Evolutionary conservation across 108 stramenopile genomes (phyloP).

Genomic region (Nitzschia sp.): DNA sequence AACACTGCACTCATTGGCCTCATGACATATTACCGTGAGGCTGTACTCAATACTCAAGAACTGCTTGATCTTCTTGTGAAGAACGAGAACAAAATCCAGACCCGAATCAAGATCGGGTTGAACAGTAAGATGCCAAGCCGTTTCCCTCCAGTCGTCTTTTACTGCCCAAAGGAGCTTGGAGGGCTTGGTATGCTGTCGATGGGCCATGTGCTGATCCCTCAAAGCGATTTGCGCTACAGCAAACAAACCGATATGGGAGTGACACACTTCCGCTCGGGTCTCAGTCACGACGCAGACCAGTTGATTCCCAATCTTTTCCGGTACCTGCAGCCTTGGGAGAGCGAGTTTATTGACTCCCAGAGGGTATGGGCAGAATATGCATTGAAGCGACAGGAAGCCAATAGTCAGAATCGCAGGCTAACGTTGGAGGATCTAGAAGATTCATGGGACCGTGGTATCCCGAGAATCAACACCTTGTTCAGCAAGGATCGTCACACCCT

Average conservation of each 20-base stretch:
- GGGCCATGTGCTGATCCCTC: constrained; percentile 99
- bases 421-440: constrained; percentile 99
- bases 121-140: constrained; percentile 99
- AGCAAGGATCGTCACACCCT: constrained; percentile 95
- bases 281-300: constrained; percentile 98
- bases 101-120: constrained; percentile 98
- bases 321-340: constrained; percentile 99
- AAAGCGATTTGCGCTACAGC: constrained; percentile 97
- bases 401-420: constrained; percentile 96
- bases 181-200: constrained; percentile 99
- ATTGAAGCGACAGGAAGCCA: constrained; percentile 98
- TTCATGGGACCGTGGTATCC: constrained; percentile 99
- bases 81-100: constrained; percentile 99
- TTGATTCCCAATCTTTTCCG: constrained; percentile 98
- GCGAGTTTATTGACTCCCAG: constrained; percentile 98
- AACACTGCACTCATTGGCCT: constrained; percentile 95
- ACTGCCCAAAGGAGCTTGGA: constrained; percentile 97
- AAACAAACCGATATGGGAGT: constrained; percentile 98
- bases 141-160: constrained; percentile 90
- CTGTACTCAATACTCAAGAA: constrained; percentile 98
- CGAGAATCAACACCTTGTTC: constrained; percentile 99
- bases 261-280: constrained; percentile 97
- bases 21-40: constrained; percentile 99
- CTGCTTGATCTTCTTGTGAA: constrained; percentile 95
- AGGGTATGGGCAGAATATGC: constrained; percentile 99